phyloP scores from a whole-genome alignment of 768 basidiomycete species.

The Clavaria fumosa region DNA sequence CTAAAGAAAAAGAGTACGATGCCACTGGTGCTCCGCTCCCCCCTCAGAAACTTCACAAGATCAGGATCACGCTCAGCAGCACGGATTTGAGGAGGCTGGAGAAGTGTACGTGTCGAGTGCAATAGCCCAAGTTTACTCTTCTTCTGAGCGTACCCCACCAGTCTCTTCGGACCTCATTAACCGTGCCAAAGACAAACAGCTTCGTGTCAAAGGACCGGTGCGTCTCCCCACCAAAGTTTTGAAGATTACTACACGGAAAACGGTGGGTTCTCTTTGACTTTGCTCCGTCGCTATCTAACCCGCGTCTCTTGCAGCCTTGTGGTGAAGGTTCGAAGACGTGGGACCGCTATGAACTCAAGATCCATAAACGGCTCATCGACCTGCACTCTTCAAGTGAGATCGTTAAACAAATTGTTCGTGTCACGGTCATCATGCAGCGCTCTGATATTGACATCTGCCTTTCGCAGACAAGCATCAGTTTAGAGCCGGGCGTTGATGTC shows the following conservation, averaged over 20 bases:
- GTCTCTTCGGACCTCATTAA: conserved; percentile 95
- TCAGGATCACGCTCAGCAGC: conserved; percentile 96
- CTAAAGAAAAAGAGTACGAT: conserved; percentile 98
- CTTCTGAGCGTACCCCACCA: conserved; percentile 17
- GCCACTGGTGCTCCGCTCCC: conserved; percentile 77
- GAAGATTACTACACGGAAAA: conserved; percentile 98
- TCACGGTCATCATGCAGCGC: conserved; percentile 18
- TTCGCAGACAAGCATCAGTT: conserved; percentile 83
- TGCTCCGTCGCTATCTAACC: not conserved
- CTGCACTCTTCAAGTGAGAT: conserved; percentile 97
- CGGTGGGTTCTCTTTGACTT: conserved; percentile 37
- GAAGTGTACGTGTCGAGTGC: conserved; percentile 66
- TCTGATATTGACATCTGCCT: conserved; percentile 1
- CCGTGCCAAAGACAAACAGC: conserved; percentile 99
- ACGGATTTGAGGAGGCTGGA: conserved; percentile 97
- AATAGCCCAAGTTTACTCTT: not conserved
- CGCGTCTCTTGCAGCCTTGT: conserved; percentile 56
- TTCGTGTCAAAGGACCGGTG: conserved; percentile 97
- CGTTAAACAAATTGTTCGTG: conserved; percentile 99
- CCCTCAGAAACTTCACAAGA: conserved; percentile 93
- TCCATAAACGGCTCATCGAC: conserved; percentile 99
- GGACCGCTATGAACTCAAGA: conserved; percentile 98
- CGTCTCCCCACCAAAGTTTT: conserved; percentile 98
- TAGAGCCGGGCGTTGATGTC: conserved; percentile 99
- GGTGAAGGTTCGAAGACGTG: conserved; percentile 99